Evolutionary conservation across 208 protist species (phyloP).

Genomic region (Leishmania tropica): DNA sequence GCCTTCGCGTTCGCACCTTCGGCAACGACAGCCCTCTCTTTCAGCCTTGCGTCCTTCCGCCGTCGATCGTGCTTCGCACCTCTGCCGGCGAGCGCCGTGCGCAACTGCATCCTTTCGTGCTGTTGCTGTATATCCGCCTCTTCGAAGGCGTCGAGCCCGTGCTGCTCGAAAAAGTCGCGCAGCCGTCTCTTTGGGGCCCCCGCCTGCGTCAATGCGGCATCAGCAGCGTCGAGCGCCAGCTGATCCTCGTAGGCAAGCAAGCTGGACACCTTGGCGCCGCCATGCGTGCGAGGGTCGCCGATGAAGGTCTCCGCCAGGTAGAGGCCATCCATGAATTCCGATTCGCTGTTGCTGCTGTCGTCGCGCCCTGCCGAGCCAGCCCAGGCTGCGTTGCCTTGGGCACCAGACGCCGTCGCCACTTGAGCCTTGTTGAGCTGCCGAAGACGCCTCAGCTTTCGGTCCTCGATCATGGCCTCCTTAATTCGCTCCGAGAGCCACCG

Average conservation of each 20-base stretch:
- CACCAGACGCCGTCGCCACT: not conserved
- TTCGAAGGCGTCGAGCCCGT: constrained; percentile 59
- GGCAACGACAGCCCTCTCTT: not conserved
- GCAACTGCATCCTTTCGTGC: not conserved
- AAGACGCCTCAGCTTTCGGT: constrained; percentile 35
- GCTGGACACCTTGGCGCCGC: not conserved
- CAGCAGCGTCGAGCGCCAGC: constrained; percentile 11
- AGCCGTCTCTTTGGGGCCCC: constrained; percentile 25
- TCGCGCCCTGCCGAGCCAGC: constrained; percentile 4
- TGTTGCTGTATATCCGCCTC: constrained; percentile 14
- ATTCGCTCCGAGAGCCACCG: constrained; percentile 63
- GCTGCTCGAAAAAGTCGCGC: constrained; percentile 77
- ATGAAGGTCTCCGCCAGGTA: constrained; percentile 12
- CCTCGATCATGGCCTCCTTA: constrained; percentile 46
- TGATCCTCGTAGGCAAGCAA: not conserved
- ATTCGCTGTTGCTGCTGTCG: constrained; percentile 31
- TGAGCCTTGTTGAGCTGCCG: constrained; percentile 6
- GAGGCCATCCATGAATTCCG: constrained; percentile 11
- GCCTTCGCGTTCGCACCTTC: not conserved
- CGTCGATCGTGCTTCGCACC: not conserved
- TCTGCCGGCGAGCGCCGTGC: not conserved
- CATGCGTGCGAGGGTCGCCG: not conserved
- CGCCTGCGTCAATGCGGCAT: constrained; percentile 19
- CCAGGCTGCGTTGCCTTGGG: not conserved
- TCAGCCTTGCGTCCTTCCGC: not conserved